phyloP scores from a whole-genome alignment of 1,284 basidiomycete genomes.

The Rhodotorula sp. region DNA sequence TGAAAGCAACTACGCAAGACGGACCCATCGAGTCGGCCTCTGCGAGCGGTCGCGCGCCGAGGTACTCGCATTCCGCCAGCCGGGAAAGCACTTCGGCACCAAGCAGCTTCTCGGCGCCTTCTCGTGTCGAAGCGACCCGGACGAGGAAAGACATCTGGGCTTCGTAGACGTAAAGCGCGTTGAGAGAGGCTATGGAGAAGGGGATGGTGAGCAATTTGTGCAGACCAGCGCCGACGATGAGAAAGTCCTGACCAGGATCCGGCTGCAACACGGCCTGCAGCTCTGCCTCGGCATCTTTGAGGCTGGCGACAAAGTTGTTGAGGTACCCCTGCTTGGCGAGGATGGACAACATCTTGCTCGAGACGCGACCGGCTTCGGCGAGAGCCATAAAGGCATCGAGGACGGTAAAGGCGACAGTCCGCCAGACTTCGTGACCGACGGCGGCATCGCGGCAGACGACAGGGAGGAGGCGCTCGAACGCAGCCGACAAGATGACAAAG shows the following conservation, averaged over 20 bases:
- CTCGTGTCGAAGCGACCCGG: constrained; percentile 73
- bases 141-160: constrained; percentile 86
- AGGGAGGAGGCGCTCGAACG: constrained; percentile 68
- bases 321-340: constrained; percentile 76
- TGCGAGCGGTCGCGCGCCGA: constrained; percentile 75
- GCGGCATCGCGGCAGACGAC: constrained; percentile 85
- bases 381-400: constrained; percentile 66
- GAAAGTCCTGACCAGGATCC: constrained; percentile 67
- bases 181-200: constrained; percentile 67
- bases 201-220: background rate
- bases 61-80: constrained; percentile 81
- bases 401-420: constrained; percentile 85
- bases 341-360: constrained; percentile 52
- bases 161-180: constrained; percentile 91
- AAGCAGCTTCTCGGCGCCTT: constrained; percentile 79
- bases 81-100: constrained; percentile 74
- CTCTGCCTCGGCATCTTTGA: constrained; percentile 79
- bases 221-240: too few species aligned
- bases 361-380: constrained; percentile 49
- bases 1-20: constrained; percentile 38
- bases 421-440: constrained; percentile 93
- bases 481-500: constrained; percentile 37
- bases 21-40: constrained; percentile 77
- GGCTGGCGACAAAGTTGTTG: constrained; percentile 72
- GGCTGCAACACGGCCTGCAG: constrained; percentile 78